Conservation (phyloP, 345 rosid genomes). For the Noccaea caerulescens region DNA sequence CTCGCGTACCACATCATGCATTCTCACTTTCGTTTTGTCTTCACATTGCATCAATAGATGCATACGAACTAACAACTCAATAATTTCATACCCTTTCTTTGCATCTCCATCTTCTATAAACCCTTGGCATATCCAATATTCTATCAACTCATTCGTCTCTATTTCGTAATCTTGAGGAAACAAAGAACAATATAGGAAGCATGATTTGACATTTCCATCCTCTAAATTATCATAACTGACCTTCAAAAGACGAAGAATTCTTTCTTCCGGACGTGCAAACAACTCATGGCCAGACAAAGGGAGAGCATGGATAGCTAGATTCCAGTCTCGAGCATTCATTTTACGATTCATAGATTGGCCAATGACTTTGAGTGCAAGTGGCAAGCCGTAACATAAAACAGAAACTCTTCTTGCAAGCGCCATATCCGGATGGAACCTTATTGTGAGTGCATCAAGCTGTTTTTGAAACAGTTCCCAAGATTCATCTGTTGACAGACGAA, state of each 20-base stretch:
- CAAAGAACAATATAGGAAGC: slow-evolving; percentile 18
- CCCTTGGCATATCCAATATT: slow-evolving; percentile 39
- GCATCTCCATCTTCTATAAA: background rate
- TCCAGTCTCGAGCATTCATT: background rate
- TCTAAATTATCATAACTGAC: slow-evolving; percentile 24
- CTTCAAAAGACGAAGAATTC: slow-evolving; percentile 14
- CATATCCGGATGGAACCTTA: background rate
- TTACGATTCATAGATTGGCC: background rate
- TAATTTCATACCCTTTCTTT: slow-evolving; percentile 37
- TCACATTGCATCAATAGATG: slow-evolving; percentile 39
- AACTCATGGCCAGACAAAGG: background rate
- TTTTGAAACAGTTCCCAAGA: slow-evolving; percentile 10
- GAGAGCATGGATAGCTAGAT: background rate
- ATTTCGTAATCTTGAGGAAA: slow-evolving; percentile 24
- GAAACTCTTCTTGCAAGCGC: background rate
- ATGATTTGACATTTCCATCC: background rate
- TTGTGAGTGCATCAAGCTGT: background rate
- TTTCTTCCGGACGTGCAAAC: background rate
- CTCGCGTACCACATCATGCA: slow-evolving; percentile 56
- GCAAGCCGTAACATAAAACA: background rate
- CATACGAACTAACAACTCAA: slow-evolving; percentile 24
- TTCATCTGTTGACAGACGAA: slow-evolving; percentile 14
- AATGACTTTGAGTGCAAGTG: background rate
- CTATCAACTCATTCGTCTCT: background rate
- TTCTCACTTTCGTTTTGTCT: slow-evolving; percentile 22